Conservation (phyloP, 2,329 filamentous ascomycete species). For the Sclerotinia glacialis region DNA sequence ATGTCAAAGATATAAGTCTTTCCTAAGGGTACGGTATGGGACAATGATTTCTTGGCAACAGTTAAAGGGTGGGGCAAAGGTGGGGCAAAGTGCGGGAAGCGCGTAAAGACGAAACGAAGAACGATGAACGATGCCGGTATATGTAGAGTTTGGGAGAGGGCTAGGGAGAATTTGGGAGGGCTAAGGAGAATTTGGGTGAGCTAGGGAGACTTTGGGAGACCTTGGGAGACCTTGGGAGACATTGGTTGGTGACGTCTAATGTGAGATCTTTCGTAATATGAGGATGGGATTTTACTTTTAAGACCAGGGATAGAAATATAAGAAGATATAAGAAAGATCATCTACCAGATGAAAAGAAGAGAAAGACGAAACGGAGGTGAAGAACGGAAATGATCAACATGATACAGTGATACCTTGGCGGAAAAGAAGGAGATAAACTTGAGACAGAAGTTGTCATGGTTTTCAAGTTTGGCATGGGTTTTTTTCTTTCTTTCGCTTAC, state of each 20-base stretch:
- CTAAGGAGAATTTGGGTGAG: no score
- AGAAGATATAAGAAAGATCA: no score
- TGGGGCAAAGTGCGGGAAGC: slow-evolving; percentile 12
- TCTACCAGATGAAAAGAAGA: neutral
- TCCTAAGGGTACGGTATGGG: neutral
- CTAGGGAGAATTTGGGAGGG: no score
- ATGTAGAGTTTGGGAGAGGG: neutral
- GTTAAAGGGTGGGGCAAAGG: slow-evolving; percentile 11
- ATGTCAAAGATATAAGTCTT: slow-evolving; percentile 30
- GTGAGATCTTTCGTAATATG: slow-evolving; percentile 9
- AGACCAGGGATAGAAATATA: neutral
- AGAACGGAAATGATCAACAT: slow-evolving; percentile 6
- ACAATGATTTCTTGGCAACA: slow-evolving; percentile 7
- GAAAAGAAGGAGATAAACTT: slow-evolving; percentile 13
- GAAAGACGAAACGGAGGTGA: neutral
- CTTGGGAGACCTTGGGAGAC: neutral
- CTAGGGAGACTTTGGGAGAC: no score
- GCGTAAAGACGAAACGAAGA: slow-evolving; percentile 16
- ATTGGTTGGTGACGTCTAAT: slow-evolving; percentile 6
- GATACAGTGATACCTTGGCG: slow-evolving; percentile 1
- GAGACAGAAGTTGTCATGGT: slow-evolving; percentile 3
- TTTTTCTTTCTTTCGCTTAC: neutral
- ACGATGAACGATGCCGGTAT: slow-evolving; percentile 1
- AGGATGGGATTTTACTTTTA: slow-evolving; percentile 10
- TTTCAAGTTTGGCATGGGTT: no score